Conservation (phyloP, 2,329 filamentous ascomycete species). For the Pestalotiopsis sp. region DNA sequence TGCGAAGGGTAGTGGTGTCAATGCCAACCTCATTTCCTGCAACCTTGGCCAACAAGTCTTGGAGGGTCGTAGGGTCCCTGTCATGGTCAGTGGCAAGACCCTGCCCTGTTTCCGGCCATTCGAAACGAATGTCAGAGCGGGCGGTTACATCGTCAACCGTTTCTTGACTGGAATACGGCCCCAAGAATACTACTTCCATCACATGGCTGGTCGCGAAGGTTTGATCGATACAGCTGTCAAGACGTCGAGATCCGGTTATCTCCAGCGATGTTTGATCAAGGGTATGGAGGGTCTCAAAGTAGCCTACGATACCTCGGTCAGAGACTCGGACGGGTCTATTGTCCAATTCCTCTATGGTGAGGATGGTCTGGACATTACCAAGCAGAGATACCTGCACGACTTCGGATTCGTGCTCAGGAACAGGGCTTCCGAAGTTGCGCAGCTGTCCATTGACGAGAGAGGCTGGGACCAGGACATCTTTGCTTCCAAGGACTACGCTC, state of each 20-base stretch:
- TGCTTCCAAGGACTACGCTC: conserved; percentile 58
- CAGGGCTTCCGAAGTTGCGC: conserved; percentile 74
- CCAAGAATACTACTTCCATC: conserved; percentile 99
- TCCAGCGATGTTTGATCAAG: conserved; percentile 97
- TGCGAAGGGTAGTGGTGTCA: conserved; percentile 89
- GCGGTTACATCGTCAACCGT: conserved; percentile 90
- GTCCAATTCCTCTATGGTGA: conserved; percentile 97
- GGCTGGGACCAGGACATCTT: conserved; percentile 41
- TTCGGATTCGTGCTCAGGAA: conserved; percentile 92
- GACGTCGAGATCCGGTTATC: conserved; percentile 92
- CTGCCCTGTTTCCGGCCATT: conserved; percentile 91
- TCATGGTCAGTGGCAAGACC: conserved; percentile 98
- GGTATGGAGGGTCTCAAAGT: conserved; percentile 95
- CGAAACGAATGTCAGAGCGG: conserved; percentile 84
- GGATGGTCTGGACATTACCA: conserved; percentile 90
- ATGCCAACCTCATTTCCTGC: conserved; percentile 96
- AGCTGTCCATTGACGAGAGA: conserved; percentile 65
- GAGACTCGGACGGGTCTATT: conserved; percentile 89
- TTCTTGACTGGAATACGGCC: conserved; percentile 98
- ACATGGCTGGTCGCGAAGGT: conserved; percentile 98
- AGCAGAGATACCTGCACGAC: conserved; percentile 86
- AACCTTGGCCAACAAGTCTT: conserved; percentile 96
- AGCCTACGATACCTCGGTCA: conserved; percentile 90
- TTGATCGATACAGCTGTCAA: conserved; percentile 99
- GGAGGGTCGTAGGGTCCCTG: conserved; percentile 88